Percentiles rank a stretch among this genome's conserved stretches.
phyloP scores from a whole-genome alignment of 2,329 filamentous ascomycete species.

The Colletotrichum falcatum region DNA sequence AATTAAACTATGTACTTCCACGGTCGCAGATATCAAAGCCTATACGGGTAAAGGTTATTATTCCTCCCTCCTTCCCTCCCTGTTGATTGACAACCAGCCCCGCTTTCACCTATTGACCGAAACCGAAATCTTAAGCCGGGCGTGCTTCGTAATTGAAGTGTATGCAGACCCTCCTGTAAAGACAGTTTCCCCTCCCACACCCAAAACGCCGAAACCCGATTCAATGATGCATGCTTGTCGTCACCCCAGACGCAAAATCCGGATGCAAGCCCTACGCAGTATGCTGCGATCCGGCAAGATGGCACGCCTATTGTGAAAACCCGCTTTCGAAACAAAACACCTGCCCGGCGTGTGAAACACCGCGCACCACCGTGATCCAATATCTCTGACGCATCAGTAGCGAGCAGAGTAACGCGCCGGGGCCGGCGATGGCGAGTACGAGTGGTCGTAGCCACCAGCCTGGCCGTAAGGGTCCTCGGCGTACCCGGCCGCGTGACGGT shows the following conservation, averaged over 20 bases:
- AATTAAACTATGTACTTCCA: conserved; percentile 33
- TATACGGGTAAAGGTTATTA: conserved; percentile 21
- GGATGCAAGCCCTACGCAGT: background rate
- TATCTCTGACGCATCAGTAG: conserved; percentile 50
- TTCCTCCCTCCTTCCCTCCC: background rate
- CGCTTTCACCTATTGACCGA: background rate
- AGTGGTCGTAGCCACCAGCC: conserved; percentile 64
- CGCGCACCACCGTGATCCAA: background rate
- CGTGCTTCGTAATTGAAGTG: background rate
- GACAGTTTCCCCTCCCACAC: conserved; percentile 22
- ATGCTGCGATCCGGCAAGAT: background rate
- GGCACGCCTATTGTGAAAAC: background rate
- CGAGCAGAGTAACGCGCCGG: conserved; percentile 59
- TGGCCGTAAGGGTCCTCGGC: conserved; percentile 74
- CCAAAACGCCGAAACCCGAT: conserved; percentile 33
- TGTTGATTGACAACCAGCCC: conserved; percentile 5
- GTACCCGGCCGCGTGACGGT: conserved; percentile 79
- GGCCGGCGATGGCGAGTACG: conserved; percentile 57
- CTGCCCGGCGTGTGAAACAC: background rate
- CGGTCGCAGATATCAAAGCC: too few relatives aligned
- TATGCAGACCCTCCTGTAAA: conserved; percentile 21
- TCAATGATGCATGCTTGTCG: conserved; percentile 19
- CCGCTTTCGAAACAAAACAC: background rate
- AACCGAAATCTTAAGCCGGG: conserved; percentile 15
- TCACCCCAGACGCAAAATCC: conserved; percentile 10